Percentiles rank a stretch among this genome's conserved stretches.
These are phyloP conservation scores for Solanum neorickii DNA, from an alignment of 257 asterid species.

Conservation along the genomic window DNA sequence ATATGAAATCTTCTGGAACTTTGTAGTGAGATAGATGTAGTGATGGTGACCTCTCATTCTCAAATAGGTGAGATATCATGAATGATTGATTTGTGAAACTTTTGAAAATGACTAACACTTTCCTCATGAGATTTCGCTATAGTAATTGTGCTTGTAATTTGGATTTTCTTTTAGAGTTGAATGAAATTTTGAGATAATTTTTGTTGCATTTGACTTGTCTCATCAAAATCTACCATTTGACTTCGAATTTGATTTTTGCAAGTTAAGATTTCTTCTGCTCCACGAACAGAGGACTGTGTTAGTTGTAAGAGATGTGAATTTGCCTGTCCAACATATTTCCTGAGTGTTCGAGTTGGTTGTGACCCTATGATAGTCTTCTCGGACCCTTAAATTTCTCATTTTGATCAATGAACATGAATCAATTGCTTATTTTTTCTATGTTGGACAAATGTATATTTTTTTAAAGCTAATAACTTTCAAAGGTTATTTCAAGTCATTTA, in stretches of 20 bases:
- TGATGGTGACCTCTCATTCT: not conserved
- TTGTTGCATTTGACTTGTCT: accelerated
- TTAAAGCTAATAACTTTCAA: not conserved
- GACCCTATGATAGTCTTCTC: not conserved
- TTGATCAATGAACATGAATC: not conserved
- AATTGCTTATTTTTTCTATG: no score
- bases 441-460: no score
- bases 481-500: not conserved
- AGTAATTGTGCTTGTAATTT: not conserved
- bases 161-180: not conserved
- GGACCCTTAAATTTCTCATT: not conserved
- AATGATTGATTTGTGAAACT: not conserved
- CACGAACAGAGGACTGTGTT: no score
- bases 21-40: not conserved
- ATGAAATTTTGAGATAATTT: not conserved
- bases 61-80: not conserved
- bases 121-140: not conserved
- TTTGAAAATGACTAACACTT: not conserved
- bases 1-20: not conserved
- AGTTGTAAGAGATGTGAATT: no score
- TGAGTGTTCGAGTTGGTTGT: not conserved
- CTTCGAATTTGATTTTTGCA: not conserved
- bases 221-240: no score
- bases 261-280: no score
- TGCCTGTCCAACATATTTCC: no score